Evolutionary conservation across 2,329 filamentous ascomycete genomes (phyloP), one percentile per base, ranked within the genome.

Genomic region (Botrytis aclada): DNA sequence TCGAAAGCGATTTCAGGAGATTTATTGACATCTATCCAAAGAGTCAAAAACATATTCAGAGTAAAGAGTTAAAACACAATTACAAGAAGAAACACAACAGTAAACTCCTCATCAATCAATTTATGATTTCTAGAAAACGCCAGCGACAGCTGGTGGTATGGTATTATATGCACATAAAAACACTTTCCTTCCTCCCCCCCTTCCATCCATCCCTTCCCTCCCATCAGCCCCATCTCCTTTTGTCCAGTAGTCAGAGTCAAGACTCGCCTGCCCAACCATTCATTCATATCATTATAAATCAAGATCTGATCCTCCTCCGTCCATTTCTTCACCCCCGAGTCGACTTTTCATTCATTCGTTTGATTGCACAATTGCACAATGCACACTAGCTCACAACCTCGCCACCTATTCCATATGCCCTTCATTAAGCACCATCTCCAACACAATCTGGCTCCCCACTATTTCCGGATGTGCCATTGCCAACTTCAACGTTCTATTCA

Each of bases 391-490:
- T 37, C 47, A 8, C 34, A 67, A 20, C 18, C 16, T 20, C 34
- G 5, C 1, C 47, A 22, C 1, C 37, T 75, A 81, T 70, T 81
- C 80, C 60, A 74, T 77, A 77, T 95, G 92, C 9, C 93, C 95
- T 79, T 97, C 93, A 81, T 98, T 98, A 77, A 98, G 87, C 76
- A 97, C 84, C 87, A 99, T 87, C 84, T 99, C 96, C 75, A 98
- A 85, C 75, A 99, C 90, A 76, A 99, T 90, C 84, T 98, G 95
- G 80, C 90, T 91, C 70, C 92, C 90, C 74, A 93, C 88, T 75
- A 92, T 86, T 83, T 97, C 93, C 0, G 96, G 96, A 84, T 99
- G 96, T 80, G 94, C 93, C 93, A 99, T 95, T 78, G 91, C 92
- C 77, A 99, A 89, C 88, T 99, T 99, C 79, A 98, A 91, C 1